Base-by-base conservation (phyloP, 306 rosid genomes). In the Lathyrus sativus region DNA sequence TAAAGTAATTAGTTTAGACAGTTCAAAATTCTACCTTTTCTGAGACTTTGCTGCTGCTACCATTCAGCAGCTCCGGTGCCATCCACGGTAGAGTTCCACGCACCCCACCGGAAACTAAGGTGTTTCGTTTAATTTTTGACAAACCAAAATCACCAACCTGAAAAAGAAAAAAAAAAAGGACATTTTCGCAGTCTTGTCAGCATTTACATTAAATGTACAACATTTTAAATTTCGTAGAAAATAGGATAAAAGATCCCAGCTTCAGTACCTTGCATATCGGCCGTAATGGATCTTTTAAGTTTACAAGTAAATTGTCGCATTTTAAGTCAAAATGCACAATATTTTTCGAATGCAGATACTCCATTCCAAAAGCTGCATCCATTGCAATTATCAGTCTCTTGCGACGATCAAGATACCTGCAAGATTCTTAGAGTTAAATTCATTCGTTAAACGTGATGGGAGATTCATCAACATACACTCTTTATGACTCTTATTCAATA, bases 291-390 rank as follows among this genome's bases (percentile, higher is more conserved):
- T 91, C 97, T 79, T 85, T 88, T 80, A 91, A 62, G 80, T 91
- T 91, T 42, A 91, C 97, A 46, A 91, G 89, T 85, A 91, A 83
- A 80, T 91, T 91, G 85, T 91, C 97, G 38, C 97, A 88, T 75
- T 91, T 91, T 73, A 91, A 82, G 85, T 91, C 97, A 26, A 91
- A 91, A 78, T 91, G 97, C 71, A 91, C 97, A 50, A 86, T 91
- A 67, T 88, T 91, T 82, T 88, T 91, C 12, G 92, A 83, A 68
- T 91, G 97, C 84, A 91, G 71, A 75, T 91, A 91, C 70, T 91
- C 97, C 97, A 91, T 91, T 76, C 97, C 97, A 80, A 91, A 88
- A 46, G 97, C 96, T 41, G 96, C 97, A 76, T 91, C 97, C 96
- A 88, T 91, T 39, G 97, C 96, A 81, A 91, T 91, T 57, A 91